Evolutionary conservation across 2,329 filamentous ascomycete genomes (phyloP).

Genomic region (Aspergillus fructus): DNA sequence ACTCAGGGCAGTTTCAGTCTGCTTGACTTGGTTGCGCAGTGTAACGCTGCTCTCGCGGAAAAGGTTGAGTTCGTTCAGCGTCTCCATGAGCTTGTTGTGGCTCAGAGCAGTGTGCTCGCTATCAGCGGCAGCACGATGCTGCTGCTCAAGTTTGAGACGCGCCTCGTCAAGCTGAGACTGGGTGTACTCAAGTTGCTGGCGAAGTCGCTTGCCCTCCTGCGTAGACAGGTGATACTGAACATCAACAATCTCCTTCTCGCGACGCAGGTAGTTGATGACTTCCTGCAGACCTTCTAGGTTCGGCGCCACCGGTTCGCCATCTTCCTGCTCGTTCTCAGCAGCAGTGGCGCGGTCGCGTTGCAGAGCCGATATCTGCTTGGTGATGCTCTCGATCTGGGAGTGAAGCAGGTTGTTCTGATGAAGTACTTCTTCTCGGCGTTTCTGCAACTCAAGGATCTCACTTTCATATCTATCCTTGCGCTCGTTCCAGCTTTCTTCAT

Average conservation of each 20-base stretch:
- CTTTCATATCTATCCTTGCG: slow-evolving; percentile 76
- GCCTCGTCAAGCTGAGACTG: slow-evolving; percentile 87
- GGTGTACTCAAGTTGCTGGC: slow-evolving; percentile 84
- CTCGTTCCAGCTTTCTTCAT: slow-evolving; percentile 84
- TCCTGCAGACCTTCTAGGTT: slow-evolving; percentile 78
- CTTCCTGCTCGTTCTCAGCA: slow-evolving; percentile 50
- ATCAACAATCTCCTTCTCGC: slow-evolving; percentile 96
- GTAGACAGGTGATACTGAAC: slow-evolving; percentile 90
- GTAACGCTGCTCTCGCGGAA: slow-evolving; percentile 94
- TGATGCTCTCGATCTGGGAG: slow-evolving; percentile 81
- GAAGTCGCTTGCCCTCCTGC: slow-evolving; percentile 82
- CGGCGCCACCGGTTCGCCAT: slow-evolving; percentile 51
- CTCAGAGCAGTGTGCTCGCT: slow-evolving; percentile 70
- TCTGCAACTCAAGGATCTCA: slow-evolving; percentile 76
- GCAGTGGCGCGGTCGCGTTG: slow-evolving; percentile 69
- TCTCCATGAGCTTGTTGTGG: slow-evolving; percentile 89
- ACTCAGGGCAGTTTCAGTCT: slow-evolving; percentile 71
- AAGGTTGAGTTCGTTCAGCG: slow-evolving; percentile 90
- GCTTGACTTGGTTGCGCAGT: slow-evolving; percentile 79
- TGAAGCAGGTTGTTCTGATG: slow-evolving; percentile 90
- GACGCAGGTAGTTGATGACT: slow-evolving; percentile 84
- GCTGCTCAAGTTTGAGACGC: slow-evolving; percentile 84
- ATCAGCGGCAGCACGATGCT: slow-evolving; percentile 74
- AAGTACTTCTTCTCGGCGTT: slow-evolving; percentile 77
- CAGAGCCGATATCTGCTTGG: slow-evolving; percentile 72